phyloP scores from a whole-genome alignment of 805 yeast genomes.

The Lachancea thermotolerans region DNA sequence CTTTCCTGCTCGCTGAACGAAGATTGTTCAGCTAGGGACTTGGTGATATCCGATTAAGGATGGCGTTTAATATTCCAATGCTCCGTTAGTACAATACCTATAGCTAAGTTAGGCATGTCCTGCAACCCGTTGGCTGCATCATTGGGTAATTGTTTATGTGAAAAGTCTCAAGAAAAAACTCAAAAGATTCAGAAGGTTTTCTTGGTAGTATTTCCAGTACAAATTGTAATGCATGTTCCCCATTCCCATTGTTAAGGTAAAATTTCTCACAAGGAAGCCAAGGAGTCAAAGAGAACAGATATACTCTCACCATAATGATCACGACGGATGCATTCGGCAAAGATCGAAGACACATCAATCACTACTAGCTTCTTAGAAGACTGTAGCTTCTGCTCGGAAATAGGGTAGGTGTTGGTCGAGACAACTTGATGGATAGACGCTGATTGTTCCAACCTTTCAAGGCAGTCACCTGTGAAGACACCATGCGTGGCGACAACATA shows the following conservation, averaged over 20 bases:
- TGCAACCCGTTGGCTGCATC: slow-evolving; percentile 52
- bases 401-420: slow-evolving; percentile 95
- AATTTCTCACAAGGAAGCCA: slow-evolving; percentile 41
- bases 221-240: background rate
- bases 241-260: background rate
- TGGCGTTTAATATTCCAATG: slow-evolving; percentile 40
- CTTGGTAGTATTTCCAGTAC: slow-evolving; percentile 5
- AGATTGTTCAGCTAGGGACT: background rate
- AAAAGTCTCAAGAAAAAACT: background rate
- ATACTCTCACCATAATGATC: slow-evolving; percentile 98
- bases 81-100: slow-evolving; percentile 50
- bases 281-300: slow-evolving; percentile 84
- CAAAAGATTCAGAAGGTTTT: background rate
- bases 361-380: slow-evolving; percentile 66
- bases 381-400: slow-evolving; percentile 51
- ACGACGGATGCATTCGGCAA: slow-evolving; percentile 97
- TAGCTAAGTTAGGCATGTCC: slow-evolving; percentile 34
- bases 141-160: slow-evolving; percentile 31
- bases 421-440: slow-evolving; percentile 85
- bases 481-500: slow-evolving; percentile 95
- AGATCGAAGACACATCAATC: slow-evolving; percentile 89
- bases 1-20: background rate
- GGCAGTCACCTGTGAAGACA: slow-evolving; percentile 78
- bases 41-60: background rate
- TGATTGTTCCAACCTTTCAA: slow-evolving; percentile 70